A percentile compares a stretch with the other conserved stretches of the same genome.
Evolutionary conservation across 805 yeast species (phyloP).

Genomic region (Spathaspora girioi): DNA sequence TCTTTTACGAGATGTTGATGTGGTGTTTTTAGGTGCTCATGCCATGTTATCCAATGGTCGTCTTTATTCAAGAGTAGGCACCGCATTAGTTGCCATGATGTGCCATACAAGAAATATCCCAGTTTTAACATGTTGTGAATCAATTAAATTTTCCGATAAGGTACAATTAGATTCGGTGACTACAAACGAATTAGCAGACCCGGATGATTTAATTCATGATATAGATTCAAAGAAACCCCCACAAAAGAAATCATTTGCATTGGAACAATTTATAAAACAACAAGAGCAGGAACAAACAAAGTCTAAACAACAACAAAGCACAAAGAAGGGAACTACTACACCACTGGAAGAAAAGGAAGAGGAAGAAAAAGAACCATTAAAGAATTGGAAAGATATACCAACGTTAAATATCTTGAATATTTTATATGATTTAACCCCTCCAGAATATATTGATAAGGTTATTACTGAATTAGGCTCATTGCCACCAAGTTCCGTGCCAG

Average conservation of each 20-base stretch:
- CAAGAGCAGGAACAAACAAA: slow-evolving; percentile 31
- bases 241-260: slow-evolving; percentile 55
- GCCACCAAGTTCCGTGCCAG: slow-evolving; percentile 98
- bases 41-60: slow-evolving; percentile 95
- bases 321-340: slow-evolving; percentile 1
- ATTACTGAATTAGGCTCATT: slow-evolving; percentile 94
- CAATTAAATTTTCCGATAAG: slow-evolving; percentile 89
- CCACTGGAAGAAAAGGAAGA: slow-evolving; percentile 9
- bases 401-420: slow-evolving; percentile 74
- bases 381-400: slow-evolving; percentile 62
- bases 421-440: slow-evolving; percentile 92
- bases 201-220: slow-evolving; percentile 59
- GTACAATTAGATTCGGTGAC: slow-evolving; percentile 97
- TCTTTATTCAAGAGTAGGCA: slow-evolving; percentile 89
- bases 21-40: slow-evolving; percentile 93
- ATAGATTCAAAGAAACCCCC: slow-evolving; percentile 51
- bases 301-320: slow-evolving; percentile 13
- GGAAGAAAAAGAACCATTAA: slow-evolving; percentile 38
- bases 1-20: slow-evolving; percentile 80
- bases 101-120: slow-evolving; percentile 88
- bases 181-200: slow-evolving; percentile 83
- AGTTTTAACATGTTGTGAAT: slow-evolving; percentile 92
- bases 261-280: slow-evolving; percentile 56
- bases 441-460: slow-evolving; percentile 87
- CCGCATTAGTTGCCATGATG: slow-evolving; percentile 90